Base-by-base conservation (phyloP, 352 stramenopile genomes). In the Phytopythium boreale region DNA sequence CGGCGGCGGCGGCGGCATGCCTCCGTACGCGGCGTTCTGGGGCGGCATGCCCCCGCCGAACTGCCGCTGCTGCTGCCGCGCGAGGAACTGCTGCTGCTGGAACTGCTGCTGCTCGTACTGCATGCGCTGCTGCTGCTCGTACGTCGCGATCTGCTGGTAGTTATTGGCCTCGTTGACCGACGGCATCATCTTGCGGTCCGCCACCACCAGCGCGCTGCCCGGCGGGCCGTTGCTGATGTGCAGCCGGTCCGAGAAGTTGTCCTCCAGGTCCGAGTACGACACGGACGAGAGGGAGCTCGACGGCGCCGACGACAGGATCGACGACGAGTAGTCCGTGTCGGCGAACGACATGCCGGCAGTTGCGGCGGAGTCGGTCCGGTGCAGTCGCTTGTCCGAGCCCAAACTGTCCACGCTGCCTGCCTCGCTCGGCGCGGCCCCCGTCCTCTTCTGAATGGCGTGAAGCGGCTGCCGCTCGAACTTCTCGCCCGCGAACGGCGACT, bases 401-500 rank as follows among this genome's bases (percentile, higher is more conserved):
- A 56, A 14, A 17, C 50, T 56, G 27, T 41, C 26, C 1, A 56
- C 17, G 59, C 20, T 69, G 59, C 51, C 69, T 36, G 37, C 36
- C 41, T 74, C 46, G 15, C 59, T 26, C 15, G 64, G 29, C 14
- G 59, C 2, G 36, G 47, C 34, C 2, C 39, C 44, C 2, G 56
- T n/a, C 37, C 68, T 65, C 56, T 79, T 83, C 56, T 66, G 69
- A 41, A 75, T 44, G 24, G 62, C 59, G 24, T 71, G 73, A 11
- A 72, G 64, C 29, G 67, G 59, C 44, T 79, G 76, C 50, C 62
- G 61, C 47, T 80, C 71, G 20, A 89, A 71, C 24, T 69, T 53
- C 56, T 88, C 69, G 43, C 80, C 80, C 27, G 75, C 82, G 53
- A 91, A 89, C 5, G 82, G 82, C 17, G 82, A 89, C 63, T 81